These are phyloP conservation scores for Xylariaceae sp. DNA, from an alignment of 2,329 filamentous ascomycete species.

Conservation along the genomic window DNA sequence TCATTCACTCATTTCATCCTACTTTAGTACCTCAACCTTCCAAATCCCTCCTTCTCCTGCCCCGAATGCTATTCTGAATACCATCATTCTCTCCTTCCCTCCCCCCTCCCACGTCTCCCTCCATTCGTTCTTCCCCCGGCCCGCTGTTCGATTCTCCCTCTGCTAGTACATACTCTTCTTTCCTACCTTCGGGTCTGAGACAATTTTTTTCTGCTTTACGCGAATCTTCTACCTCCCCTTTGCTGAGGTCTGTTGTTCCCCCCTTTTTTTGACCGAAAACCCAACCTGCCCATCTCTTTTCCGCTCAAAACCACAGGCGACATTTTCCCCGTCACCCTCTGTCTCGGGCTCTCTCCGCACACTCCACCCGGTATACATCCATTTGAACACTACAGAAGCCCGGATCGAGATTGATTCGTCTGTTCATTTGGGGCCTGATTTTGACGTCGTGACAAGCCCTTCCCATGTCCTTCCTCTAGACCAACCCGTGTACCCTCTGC, in stretches of 20 bases:
- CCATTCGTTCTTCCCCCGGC: conserved; percentile 29
- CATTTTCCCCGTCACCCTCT: conserved; percentile 18
- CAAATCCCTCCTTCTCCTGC: conserved; percentile 29
- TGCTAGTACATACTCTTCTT: conserved; percentile 31
- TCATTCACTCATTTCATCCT: conserved; percentile 22
- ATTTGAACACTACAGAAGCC: conserved; percentile 17
- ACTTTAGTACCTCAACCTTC: conserved; percentile 27
- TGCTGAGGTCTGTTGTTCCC: conserved; percentile 20
- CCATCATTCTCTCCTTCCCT: conserved; percentile 27
- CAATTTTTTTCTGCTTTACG: conserved; percentile 27
- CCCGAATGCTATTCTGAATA: conserved; percentile 33
- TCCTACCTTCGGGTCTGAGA: conserved; percentile 15
- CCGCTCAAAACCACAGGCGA: conserved; percentile 19
- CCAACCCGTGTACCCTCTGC: conserved; percentile 21
- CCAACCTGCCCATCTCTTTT: conserved; percentile 22
- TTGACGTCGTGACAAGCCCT: conserved; percentile 23
- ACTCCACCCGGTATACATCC: conserved; percentile 18
- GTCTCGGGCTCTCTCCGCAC: conserved; percentile 17
- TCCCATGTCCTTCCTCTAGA: conserved; percentile 31
- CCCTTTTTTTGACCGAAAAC: conserved; percentile 18
- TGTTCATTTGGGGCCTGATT: conserved; percentile 19
- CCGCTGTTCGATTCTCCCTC: conserved; percentile 29
- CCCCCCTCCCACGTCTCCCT: conserved; percentile 24
- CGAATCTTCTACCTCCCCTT: conserved; percentile 21
- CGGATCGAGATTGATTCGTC: conserved; percentile 17